These are phyloP conservation scores for Cicer yamashitae DNA, from an alignment of 306 rosid species.

Conservation along the genomic window DNA sequence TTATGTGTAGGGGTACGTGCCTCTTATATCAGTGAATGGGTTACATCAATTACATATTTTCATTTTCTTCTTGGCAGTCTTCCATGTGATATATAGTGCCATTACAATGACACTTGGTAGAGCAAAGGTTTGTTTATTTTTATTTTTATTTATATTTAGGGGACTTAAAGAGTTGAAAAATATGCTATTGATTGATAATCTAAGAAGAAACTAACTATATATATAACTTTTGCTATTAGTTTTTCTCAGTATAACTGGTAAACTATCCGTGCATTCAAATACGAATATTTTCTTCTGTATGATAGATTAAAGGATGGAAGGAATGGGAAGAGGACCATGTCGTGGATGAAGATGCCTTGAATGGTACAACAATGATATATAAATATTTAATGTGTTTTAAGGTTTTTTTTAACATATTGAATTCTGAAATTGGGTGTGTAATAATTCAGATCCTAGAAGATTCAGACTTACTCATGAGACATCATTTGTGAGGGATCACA, in stretches of 20 bases:
- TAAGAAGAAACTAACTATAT: too few relatives aligned
- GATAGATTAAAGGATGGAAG: constrained; percentile 85
- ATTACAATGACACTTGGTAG: constrained; percentile 86
- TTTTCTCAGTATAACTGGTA: too few relatives aligned
- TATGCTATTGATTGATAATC: too few relatives aligned
- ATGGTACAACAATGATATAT: constrained; percentile 54
- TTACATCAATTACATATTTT: constrained; percentile 93
- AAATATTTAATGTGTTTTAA: not conserved
- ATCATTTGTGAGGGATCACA: constrained; percentile 84
- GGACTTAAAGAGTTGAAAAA: too few relatives aligned
- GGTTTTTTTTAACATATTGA: not conserved
- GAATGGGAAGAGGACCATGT: constrained; percentile 68
- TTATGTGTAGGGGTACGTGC: constrained; percentile 61
- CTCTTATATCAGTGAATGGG: constrained; percentile 76
- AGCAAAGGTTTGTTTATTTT: constrained; percentile 62
- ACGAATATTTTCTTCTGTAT: not conserved
- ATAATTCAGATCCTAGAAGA: constrained; percentile 72
- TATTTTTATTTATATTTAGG: too few relatives aligned
- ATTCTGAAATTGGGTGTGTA: constrained; percentile 39
- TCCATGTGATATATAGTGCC: constrained; percentile 84
- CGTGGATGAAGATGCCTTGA: constrained; percentile 63
- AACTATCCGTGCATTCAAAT: too few relatives aligned
- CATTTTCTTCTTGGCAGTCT: constrained; percentile 90
- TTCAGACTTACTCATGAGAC: constrained; percentile 96
- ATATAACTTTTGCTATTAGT: too few relatives aligned